A percentile compares a stretch with the other conserved stretches of the same genome.
These are phyloP conservation scores for Penicillium sp. DNA, from an alignment of 2,329 filamentous ascomycete genomes.

Conservation along the genomic window DNA sequence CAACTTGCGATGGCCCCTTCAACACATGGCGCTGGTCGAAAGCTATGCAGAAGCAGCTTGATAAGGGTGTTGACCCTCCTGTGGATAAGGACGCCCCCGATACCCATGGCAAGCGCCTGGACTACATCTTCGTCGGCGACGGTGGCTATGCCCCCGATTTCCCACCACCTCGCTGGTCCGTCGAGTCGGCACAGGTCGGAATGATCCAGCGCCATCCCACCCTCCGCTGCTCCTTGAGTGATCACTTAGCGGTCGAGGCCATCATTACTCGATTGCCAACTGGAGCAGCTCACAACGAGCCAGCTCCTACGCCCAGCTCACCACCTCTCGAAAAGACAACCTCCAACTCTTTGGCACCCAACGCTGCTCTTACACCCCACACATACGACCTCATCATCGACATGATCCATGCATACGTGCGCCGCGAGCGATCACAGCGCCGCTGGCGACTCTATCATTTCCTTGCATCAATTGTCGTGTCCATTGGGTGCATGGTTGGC, in stretches of 20 bases:
- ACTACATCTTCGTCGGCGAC: constrained; percentile 86
- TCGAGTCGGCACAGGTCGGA: constrained; percentile 70
- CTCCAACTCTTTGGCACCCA: constrained; percentile 24
- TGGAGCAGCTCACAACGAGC: constrained; percentile 1
- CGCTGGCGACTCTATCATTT: constrained; percentile 75
- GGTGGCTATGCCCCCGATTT: constrained; percentile 41
- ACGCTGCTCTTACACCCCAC: constrained; percentile 44
- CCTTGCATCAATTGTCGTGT: constrained; percentile 63
- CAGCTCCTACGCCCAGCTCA: constrained; percentile 9
- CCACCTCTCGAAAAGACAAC: constrained; percentile 18
- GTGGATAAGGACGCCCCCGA: constrained; percentile 70
- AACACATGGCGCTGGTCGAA: constrained; percentile 95
- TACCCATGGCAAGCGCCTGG: constrained; percentile 77
- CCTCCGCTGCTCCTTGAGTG: constrained; percentile 82
- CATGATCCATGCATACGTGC: constrained; percentile 67
- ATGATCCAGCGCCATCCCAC: constrained; percentile 81
- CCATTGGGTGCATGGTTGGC: constrained; percentile 73
- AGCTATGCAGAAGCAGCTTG: constrained; percentile 66
- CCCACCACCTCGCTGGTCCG: constrained; percentile 60
- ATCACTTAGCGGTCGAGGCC: constrained; percentile 90
- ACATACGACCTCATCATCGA: constrained; percentile 73
- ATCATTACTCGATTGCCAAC: constrained; percentile 60
- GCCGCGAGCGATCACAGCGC: constrained; percentile 71
- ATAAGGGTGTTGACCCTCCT: constrained; percentile 62
- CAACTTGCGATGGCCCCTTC: constrained; percentile 79